A percentile compares a stretch with the other conserved stretches of the same genome.
Conservation (phyloP, 2,329 filamentous ascomycete species). For the Ascochyta viciae-villosae region DNA sequence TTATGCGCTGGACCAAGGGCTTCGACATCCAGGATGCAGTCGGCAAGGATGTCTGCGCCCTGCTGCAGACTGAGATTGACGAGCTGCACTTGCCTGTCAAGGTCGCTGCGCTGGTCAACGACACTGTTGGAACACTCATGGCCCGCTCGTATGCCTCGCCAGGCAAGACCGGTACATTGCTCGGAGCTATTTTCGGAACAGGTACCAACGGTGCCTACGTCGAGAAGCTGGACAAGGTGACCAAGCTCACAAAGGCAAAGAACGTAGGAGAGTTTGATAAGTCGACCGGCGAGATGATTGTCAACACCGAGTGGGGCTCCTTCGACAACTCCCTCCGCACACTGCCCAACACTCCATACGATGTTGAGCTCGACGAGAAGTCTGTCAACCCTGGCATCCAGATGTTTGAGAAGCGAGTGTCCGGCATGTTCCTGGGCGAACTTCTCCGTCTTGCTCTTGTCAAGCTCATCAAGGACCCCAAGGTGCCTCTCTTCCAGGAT, state of each 20-base stretch:
- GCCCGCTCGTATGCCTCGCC: slow-evolving; percentile 93
- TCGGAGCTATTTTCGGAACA: slow-evolving; percentile 98
- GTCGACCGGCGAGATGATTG: slow-evolving; percentile 90
- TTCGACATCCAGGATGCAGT: slow-evolving; percentile 96
- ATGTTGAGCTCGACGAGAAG: slow-evolving; percentile 76
- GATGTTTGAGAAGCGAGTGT: slow-evolving; percentile 99
- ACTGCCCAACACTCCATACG: slow-evolving; percentile 84
- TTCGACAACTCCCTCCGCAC: slow-evolving; percentile 95
- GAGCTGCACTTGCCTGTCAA: slow-evolving; percentile 84
- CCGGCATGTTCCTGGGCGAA: slow-evolving; percentile 97
- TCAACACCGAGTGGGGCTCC: slow-evolving; percentile 98
- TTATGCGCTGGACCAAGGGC: slow-evolving; percentile 98
- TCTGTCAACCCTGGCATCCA: slow-evolving; percentile 93
- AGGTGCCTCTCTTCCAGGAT: slow-evolving; percentile 76
- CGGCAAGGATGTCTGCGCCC: slow-evolving; percentile 90
- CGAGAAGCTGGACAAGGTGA: slow-evolving; percentile 86
- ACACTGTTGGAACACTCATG: slow-evolving; percentile 97
- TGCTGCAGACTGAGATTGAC: slow-evolving; percentile 91
- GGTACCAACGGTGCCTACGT: slow-evolving; percentile 98
- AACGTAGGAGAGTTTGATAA: slow-evolving; percentile 70
- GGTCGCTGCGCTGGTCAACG: slow-evolving; percentile 96
- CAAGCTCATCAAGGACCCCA: slow-evolving; percentile 71
- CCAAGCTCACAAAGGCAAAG: slow-evolving; percentile 67
- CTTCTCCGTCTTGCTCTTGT: slow-evolving; percentile 82
- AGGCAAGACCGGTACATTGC: slow-evolving; percentile 81